Evolutionary conservation across 2,329 filamentous ascomycete species (phyloP).

Genomic region (Fusarium caatingaense): DNA sequence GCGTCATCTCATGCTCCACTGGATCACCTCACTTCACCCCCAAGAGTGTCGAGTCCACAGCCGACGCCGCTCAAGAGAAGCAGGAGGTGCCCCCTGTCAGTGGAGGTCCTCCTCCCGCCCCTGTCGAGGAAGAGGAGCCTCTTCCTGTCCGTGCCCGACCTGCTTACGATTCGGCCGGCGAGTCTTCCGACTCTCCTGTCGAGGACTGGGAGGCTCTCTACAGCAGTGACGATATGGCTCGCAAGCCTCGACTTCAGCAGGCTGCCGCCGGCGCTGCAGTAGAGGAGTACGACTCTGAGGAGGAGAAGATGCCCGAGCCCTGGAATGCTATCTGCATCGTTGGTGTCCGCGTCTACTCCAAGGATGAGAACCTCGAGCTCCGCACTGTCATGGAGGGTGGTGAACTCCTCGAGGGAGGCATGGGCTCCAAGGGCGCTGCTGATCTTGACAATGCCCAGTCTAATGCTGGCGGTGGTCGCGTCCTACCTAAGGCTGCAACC

Average conservation of each 20-base stretch:
- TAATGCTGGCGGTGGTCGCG: slow-evolving; percentile 63
- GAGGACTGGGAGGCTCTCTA: slow-evolving; percentile 70
- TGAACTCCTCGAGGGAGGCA: slow-evolving; percentile 64
- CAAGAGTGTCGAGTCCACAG: slow-evolving; percentile 47
- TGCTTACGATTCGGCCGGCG: slow-evolving; percentile 60
- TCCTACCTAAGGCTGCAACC: slow-evolving; percentile 19
- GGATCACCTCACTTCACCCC: slow-evolving; percentile 50
- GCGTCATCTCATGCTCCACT: slow-evolving; percentile 47
- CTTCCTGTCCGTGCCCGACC: slow-evolving; percentile 38
- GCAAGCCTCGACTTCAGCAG: slow-evolving; percentile 59
- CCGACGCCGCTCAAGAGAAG: slow-evolving; percentile 46
- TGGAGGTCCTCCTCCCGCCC: slow-evolving; percentile 42
- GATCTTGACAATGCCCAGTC: slow-evolving; percentile 68
- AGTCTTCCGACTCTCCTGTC: slow-evolving; percentile 70
- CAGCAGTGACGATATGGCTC: slow-evolving; percentile 67
- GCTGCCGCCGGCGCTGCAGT: slow-evolving; percentile 49
- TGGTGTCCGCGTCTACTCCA: slow-evolving; percentile 70
- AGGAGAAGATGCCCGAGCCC: slow-evolving; percentile 65
- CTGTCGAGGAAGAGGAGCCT: slow-evolving; percentile 33
- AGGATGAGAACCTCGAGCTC: slow-evolving; percentile 65
- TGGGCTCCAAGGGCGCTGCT: slow-evolving; percentile 66
- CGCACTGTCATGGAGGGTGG: slow-evolving; percentile 67
- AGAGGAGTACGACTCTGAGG: slow-evolving; percentile 64
- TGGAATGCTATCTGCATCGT: slow-evolving; percentile 74
- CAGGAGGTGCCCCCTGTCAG: slow-evolving; percentile 50